phyloP scores from a whole-genome alignment of 2,329 filamentous ascomycete species.

The Lecanicillium sp. region DNA sequence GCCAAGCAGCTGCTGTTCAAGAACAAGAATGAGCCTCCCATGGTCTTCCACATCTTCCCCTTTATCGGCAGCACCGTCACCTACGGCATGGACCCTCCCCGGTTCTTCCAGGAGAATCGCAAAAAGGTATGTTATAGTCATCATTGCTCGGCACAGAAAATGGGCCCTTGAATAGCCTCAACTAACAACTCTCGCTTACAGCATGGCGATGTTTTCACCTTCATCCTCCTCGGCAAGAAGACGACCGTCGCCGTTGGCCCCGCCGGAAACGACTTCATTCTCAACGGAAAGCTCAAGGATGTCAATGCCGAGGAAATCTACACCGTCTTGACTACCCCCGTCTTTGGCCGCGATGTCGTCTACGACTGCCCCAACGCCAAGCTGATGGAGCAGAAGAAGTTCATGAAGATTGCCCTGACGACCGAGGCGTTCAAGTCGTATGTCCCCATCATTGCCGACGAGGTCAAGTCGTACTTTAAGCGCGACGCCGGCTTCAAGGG shows the following conservation, averaged over 20 bases:
- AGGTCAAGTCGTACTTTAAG: conserved; percentile 68
- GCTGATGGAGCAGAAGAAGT: conserved; percentile 96
- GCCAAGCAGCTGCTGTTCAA: conserved; percentile 70
- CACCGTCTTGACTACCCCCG: conserved; percentile 62
- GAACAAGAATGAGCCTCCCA: conserved; percentile 71
- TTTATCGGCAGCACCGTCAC: conserved; percentile 84
- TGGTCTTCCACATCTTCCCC: conserved; percentile 77
- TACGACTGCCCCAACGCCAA: conserved; percentile 89
- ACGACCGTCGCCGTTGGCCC: conserved; percentile 80
- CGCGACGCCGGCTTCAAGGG: conserved; percentile 59
- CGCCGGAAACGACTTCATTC: conserved; percentile 81
- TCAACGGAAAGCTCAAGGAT: conserved; percentile 85
- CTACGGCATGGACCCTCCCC: conserved; percentile 91
- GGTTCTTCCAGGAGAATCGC: conserved; percentile 71
- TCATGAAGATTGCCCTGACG: conserved; percentile 75
- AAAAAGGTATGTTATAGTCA: conserved; percentile 54
- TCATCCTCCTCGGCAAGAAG: conserved; percentile 80
- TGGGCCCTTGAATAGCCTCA: too few species aligned
- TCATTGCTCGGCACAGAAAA: conserved; percentile 14
- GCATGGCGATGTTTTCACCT: conserved; percentile 85
- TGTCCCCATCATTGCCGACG: conserved; percentile 68
- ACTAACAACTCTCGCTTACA: conserved; percentile 40
- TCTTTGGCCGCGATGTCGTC: conserved; percentile 79
- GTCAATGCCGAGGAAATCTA: conserved; percentile 90
- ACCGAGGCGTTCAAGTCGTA: conserved; percentile 68